A percentile compares a stretch with the other conserved stretches of the same genome.
These are phyloP conservation scores for Astragalus glycyphyllos DNA, from an alignment of 306 rosid genomes.

Conservation along the genomic window DNA sequence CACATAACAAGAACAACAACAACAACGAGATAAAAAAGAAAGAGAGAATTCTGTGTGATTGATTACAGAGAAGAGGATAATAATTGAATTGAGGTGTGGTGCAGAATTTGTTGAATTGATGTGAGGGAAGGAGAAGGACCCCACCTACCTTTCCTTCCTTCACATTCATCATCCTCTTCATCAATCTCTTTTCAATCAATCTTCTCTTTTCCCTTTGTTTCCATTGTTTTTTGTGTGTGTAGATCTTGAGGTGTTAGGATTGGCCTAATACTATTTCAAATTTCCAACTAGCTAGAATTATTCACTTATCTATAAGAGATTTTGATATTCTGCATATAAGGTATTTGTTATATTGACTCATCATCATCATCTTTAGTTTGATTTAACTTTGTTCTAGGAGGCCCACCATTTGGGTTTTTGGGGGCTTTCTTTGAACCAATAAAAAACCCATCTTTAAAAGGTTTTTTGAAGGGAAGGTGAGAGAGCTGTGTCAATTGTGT, in stretches of 20 bases:
- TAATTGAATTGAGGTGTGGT: slow-evolving; percentile 58
- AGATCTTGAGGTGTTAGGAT: slow-evolving; percentile 53
- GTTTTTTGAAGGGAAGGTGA: slow-evolving; percentile 43
- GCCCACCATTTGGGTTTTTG: slow-evolving; percentile 87
- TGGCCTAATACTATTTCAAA: slow-evolving; percentile 48
- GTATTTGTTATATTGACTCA: slow-evolving; percentile 61
- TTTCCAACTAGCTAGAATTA: slow-evolving; percentile 54
- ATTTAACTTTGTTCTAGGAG: slow-evolving; percentile 48
- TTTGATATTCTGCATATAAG: slow-evolving; percentile 37
- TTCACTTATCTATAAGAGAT: slow-evolving; percentile 36
- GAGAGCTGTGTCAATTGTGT: slow-evolving; percentile 40
- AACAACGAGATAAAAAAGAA: neutral
- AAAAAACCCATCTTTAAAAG: slow-evolving; percentile 51
- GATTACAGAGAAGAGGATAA: slow-evolving; percentile 35
- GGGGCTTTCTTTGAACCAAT: slow-evolving; percentile 72
- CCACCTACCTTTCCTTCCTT: slow-evolving; percentile 55
- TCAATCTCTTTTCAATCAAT: slow-evolving; percentile 43
- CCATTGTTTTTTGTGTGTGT: slow-evolving; percentile 36
- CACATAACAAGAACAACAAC: slow-evolving; percentile 22
- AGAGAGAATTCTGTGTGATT: slow-evolving; percentile 38
- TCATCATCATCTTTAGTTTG: slow-evolving; percentile 47
- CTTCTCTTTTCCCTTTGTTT: slow-evolving; percentile 37
- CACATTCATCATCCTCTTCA: slow-evolving; percentile 57
- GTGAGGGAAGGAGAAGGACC: slow-evolving; percentile 43
- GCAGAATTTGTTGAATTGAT: slow-evolving; percentile 53